Conservation (phyloP, 495 filamentous ascomycete species). For the Podospora pseudoanserina region DNA sequence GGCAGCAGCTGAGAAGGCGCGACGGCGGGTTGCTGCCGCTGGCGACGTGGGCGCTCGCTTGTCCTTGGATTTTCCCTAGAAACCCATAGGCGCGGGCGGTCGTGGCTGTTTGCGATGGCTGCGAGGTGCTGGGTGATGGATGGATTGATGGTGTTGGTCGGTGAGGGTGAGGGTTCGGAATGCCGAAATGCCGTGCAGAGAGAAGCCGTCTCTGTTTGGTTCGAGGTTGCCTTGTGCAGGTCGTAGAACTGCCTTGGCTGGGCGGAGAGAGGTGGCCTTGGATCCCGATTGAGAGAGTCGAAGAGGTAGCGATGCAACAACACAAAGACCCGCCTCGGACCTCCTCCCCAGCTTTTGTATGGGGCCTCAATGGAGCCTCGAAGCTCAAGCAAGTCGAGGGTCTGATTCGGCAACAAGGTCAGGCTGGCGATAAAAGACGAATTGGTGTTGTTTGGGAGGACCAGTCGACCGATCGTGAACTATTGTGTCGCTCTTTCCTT, state of each 20-base stretch:
- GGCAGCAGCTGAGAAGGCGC: slow-evolving; percentile 1
- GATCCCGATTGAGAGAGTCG: not conserved
- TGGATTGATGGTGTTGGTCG: not conserved
- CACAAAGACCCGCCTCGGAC: slow-evolving; percentile 10
- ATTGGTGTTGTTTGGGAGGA: not conserved
- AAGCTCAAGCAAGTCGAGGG: not conserved
- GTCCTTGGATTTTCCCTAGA: slow-evolving; percentile 23
- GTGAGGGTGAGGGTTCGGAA: not conserved
- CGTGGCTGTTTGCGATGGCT: not conserved
- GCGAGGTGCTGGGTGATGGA: not conserved
- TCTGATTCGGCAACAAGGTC: not conserved
- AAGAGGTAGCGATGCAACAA: slow-evolving; percentile 10
- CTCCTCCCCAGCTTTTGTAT: not conserved
- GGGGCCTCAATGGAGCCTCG: slow-evolving; percentile 3
- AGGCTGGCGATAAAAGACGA: not conserved
- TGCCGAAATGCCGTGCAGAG: not conserved
- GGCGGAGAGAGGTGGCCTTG: slow-evolving; percentile 5
- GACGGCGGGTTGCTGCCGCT: slow-evolving; percentile 9
- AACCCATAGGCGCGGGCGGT: slow-evolving; percentile 23
- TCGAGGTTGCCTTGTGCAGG: slow-evolving; percentile 1
- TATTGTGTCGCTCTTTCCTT: not conserved
- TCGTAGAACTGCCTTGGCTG: slow-evolving; percentile 6
- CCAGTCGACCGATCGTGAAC: not conserved
- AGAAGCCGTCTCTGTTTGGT: not conserved
- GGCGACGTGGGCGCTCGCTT: slow-evolving; percentile 18